Evolutionary conservation across 2,329 filamentous ascomycete species (phyloP), one percentile per base, ranked within the genome.

Genomic region (Cladophialophora yegresii): DNA sequence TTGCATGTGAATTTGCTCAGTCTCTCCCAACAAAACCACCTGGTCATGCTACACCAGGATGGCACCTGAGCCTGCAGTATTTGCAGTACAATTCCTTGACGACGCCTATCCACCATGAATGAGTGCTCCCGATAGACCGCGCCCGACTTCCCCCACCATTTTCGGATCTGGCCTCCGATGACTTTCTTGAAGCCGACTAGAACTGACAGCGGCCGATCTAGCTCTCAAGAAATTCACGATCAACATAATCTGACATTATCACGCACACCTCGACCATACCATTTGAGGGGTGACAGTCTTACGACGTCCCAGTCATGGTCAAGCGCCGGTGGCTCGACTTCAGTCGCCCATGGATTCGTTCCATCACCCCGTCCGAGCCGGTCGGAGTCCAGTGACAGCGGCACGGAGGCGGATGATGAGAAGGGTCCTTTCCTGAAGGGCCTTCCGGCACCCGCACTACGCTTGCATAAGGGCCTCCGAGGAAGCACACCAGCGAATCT

Each of bases 401-500:
- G 93, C 26, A 96, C 93, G 20, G 93, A 98, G 75, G 93, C 93
- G 45, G 93, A 97, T 72, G 93, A 98, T 78, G 93, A 98, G 76
- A 90, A 93, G 68, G 82, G 82, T 50, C 76, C 79, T 4, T 88
- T 93, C 70, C 81, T 96, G 62, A 95, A 89, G 75, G 90, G 92
- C 0, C 79, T 97, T 23, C 93, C 93, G 1, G 91, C 93, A 2
- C 90, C 93, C 1, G 88, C 84, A n/a, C 71, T 83, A 8, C 84
- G 87, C 66, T 82, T 86, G 33, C 88, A 90, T 74, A 97, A 96
- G 78, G 93, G 92, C 7, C 77, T 96, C 85, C 64, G 87, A 83
- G 72, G 70, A 20, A 67, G 66, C 50, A 71, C 72, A 55, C 68
- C 68, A 10, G 64, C 67, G n/a, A 64, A 63, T 8, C 47, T 68